phyloP scores from a whole-genome alignment of 2,329 filamentous ascomycete species.

The Apiospora aurea region DNA sequence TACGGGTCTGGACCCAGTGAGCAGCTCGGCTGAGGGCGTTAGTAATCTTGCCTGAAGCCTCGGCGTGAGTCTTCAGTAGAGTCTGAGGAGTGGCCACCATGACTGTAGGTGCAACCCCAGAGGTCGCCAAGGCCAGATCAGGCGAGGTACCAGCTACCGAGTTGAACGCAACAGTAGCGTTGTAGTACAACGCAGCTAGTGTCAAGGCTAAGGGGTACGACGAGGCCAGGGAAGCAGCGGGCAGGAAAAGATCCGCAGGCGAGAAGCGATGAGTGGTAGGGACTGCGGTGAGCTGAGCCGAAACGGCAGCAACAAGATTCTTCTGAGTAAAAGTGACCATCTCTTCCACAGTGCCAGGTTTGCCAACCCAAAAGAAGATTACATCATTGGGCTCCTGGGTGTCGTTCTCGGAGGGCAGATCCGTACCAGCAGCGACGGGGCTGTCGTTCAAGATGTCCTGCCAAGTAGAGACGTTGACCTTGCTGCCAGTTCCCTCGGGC shows the following conservation, averaged over 20 bases:
- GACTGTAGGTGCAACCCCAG: slow-evolving; percentile 80
- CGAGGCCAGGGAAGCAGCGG: slow-evolving; percentile 80
- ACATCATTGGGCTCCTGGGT: slow-evolving; percentile 61
- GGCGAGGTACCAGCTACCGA: slow-evolving; percentile 80
- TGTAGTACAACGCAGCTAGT: slow-evolving; percentile 82
- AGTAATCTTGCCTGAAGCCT: slow-evolving; percentile 64
- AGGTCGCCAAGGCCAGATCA: slow-evolving; percentile 76
- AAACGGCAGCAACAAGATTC: slow-evolving; percentile 88
- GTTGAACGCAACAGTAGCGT: slow-evolving; percentile 86
- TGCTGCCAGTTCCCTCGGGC: slow-evolving; percentile 76
- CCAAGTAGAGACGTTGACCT: slow-evolving; percentile 88
- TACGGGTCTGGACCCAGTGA: slow-evolving; percentile 75
- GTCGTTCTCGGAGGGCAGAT: slow-evolving; percentile 70
- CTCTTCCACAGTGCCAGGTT: slow-evolving; percentile 62
- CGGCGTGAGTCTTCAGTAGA: slow-evolving; percentile 70
- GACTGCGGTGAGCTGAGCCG: slow-evolving; percentile 77
- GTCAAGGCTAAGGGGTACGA: slow-evolving; percentile 82
- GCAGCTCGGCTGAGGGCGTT: slow-evolving; percentile 71
- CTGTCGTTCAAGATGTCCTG: slow-evolving; percentile 83
- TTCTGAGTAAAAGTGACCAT: slow-evolving; percentile 82
- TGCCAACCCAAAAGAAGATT: slow-evolving; percentile 71
- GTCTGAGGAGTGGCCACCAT: slow-evolving; percentile 80
- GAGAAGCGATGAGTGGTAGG: slow-evolving; percentile 77
- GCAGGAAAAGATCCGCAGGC: slow-evolving; percentile 81
- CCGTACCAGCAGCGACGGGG: slow-evolving; percentile 61